Percentiles rank a stretch among this genome's conserved stretches.
These are phyloP conservation scores for Furcasterigmium sp. DNA, from an alignment of 2,329 filamentous ascomycete species.

Conservation along the genomic window DNA sequence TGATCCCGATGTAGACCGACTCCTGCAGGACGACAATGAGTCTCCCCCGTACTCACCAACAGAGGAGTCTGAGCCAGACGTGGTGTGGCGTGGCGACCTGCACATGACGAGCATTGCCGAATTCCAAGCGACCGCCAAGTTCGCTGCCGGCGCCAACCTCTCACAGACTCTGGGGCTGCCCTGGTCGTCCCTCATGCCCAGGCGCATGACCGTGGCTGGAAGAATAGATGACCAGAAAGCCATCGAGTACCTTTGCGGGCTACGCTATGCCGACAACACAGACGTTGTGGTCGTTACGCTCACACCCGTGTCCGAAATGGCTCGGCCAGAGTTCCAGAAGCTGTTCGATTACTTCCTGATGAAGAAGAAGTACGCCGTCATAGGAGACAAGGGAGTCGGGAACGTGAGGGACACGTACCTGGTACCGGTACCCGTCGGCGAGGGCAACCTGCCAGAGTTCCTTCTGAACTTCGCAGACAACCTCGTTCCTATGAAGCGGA, in stretches of 20 bases:
- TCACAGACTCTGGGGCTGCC: constrained; percentile 43
- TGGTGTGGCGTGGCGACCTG: constrained; percentile 73
- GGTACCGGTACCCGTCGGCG: constrained; percentile 73
- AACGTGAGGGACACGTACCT: constrained; percentile 89
- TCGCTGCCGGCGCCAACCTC: constrained; percentile 80
- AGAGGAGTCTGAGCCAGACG: constrained; percentile 65
- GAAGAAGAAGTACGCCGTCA: constrained; percentile 81
- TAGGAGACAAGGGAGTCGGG: constrained; percentile 67
- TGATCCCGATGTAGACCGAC: constrained; percentile 84
- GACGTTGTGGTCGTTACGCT: constrained; percentile 81
- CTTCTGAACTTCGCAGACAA: constrained; percentile 85
- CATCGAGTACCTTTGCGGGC: constrained; percentile 83
- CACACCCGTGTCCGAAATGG: constrained; percentile 55
- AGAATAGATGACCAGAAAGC: constrained; percentile 79
- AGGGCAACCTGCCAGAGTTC: constrained; percentile 72
- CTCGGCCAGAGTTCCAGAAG: constrained; percentile 60
- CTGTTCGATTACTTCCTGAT: constrained; percentile 84
- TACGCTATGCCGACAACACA: constrained; percentile 75
- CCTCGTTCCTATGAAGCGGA: constrained; percentile 64
- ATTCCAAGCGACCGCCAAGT: constrained; percentile 72
- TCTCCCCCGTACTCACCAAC: constrained; percentile 81
- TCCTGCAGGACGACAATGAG: constrained; percentile 74
- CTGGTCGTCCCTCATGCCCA: constrained; percentile 73
- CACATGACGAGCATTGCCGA: constrained; percentile 74
- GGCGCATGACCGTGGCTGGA: constrained; percentile 65